Evolutionary conservation across 768 basidiomycete species (phyloP).

Genomic region (Tulasnella sp.): DNA sequence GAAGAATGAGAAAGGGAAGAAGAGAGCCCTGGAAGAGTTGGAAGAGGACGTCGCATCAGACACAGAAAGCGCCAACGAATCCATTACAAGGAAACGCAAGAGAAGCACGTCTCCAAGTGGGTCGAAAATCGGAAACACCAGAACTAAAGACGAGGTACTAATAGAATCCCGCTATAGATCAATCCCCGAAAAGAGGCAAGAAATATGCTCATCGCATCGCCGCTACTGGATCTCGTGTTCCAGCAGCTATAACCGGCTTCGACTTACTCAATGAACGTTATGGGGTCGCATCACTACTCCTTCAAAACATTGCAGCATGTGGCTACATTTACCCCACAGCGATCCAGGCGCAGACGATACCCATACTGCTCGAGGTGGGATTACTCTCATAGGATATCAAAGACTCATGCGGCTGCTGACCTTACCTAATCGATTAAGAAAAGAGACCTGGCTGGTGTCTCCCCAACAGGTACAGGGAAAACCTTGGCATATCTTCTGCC

Average conservation of each 20-base stretch:
- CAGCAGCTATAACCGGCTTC: constrained; percentile 47
- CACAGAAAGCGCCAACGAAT: constrained; percentile 15
- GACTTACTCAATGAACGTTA: constrained; percentile 47
- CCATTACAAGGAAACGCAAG: constrained; percentile 10
- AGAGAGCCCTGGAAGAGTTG: constrained; percentile 22
- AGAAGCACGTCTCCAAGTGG: constrained; percentile 26
- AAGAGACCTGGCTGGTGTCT: constrained; percentile 85
- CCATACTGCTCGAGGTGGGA: constrained; percentile 63
- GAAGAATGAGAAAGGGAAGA: constrained; percentile 22
- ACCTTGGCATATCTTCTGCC: constrained; percentile 88
- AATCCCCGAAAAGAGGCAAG: constrained; percentile 21
- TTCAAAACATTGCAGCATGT: constrained; percentile 50
- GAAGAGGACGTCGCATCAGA: neutral
- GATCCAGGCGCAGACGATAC: constrained; percentile 69
- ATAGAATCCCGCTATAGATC: constrained; percentile 20
- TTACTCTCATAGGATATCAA: constrained; percentile 6
- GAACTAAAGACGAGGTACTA: constrained; percentile 19
- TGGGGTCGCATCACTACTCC: constrained; percentile 44
- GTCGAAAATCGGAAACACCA: constrained; percentile 22
- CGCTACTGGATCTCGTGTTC: constrained; percentile 61
- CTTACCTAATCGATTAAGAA: constrained; percentile 31
- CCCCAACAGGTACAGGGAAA: constrained; percentile 96
- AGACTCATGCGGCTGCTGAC: neutral
- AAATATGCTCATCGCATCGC: constrained; percentile 48
- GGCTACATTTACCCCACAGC: constrained; percentile 63